Evolutionary conservation across 192 early-diverging fungal genomes (phyloP), one percentile per base, ranked within the genome.

Genomic region (Coemansia pectinata): DNA sequence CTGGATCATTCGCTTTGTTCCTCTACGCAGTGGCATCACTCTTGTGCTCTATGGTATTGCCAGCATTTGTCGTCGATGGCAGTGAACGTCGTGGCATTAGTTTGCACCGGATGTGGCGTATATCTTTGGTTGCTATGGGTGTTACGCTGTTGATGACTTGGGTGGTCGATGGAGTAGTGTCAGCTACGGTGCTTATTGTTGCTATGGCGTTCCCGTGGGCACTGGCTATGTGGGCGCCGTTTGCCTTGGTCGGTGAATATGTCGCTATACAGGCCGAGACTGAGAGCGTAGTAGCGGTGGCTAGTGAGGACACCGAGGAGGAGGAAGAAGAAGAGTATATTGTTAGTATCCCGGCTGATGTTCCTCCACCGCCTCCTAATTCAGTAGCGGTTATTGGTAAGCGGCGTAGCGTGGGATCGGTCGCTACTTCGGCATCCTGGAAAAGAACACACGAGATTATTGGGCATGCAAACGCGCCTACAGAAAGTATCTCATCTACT

Each of bases 1-100:
- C 88, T 21, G 96, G 96, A 2, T 94, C 95, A 7, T 93, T 95
- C 79, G 95, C 94, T 0, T 71, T 98, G 33, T 86, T 98, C 31
- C 77, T 93, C 8, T 94, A 90, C 78, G 86, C 96, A 6, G 73
- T 94, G 4, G 76, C 93, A 0, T 93, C 95, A 1, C 82, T 96
- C 0, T 76, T 87, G 0, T 66, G 65, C 47, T 81, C 73, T 21
- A 33, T 78, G 29, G 63, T 74, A 9, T 70, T 84, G 39, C 81
- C 81, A 41, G 50, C 62, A 60, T 39, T 81, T 63, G 67, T 81
- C 21, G 63, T 29, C 1, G 73, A 80, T 63, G 69, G 71, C 31
- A 9, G 42, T 15, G 14, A 44, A 9, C 14, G 42, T 12, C 14
- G 42, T 12, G 15, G 15, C 3, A 47, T 44, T 44, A 44, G 42